Evolutionary conservation across 2,329 filamentous ascomycete genomes (phyloP).

Genomic region (Colletotrichum euphorbiae): DNA sequence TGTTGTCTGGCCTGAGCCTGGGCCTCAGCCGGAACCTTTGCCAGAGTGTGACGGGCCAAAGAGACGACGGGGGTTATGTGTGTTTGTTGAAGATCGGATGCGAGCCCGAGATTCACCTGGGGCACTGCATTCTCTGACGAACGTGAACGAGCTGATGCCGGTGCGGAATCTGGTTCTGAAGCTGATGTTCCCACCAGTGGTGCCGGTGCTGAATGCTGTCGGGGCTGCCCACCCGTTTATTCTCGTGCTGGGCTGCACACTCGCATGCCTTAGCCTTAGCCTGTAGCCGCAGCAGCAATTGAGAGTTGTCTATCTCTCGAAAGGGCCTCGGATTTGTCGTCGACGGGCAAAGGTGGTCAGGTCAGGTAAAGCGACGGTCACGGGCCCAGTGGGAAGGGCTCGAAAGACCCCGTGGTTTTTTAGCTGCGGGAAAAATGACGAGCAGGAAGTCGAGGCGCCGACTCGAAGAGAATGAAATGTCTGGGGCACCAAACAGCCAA

Average conservation of each 20-base stretch:
- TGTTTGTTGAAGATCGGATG: slow-evolving; percentile 36
- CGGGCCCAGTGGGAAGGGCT: slow-evolving; percentile 17
- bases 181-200: neutral
- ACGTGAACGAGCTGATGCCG: slow-evolving; percentile 28
- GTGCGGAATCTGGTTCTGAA: slow-evolving; percentile 25
- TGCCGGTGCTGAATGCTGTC: slow-evolving; percentile 4
- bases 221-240: neutral
- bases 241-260: neutral
- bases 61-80: slow-evolving; percentile 28
- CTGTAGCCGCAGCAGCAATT: slow-evolving; percentile 16
- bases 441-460: slow-evolving; percentile 30
- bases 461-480: slow-evolving; percentile 28
- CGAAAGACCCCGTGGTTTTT: slow-evolving; percentile 27
- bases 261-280: slow-evolving; percentile 3
- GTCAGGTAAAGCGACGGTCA: slow-evolving; percentile 10
- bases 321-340: neutral
- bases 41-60: slow-evolving; percentile 20
- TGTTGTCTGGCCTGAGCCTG: slow-evolving; percentile 12
- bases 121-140: slow-evolving; percentile 34
- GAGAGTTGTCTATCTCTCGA: slow-evolving; percentile 3
- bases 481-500: slow-evolving; percentile 33
- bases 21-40: neutral
- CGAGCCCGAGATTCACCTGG: slow-evolving; percentile 28
- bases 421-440: slow-evolving; percentile 27
- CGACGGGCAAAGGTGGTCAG: neutral